Evolutionary conservation across 1,284 basidiomycete genomes (phyloP).

Genomic region (Ustilago crameri): DNA sequence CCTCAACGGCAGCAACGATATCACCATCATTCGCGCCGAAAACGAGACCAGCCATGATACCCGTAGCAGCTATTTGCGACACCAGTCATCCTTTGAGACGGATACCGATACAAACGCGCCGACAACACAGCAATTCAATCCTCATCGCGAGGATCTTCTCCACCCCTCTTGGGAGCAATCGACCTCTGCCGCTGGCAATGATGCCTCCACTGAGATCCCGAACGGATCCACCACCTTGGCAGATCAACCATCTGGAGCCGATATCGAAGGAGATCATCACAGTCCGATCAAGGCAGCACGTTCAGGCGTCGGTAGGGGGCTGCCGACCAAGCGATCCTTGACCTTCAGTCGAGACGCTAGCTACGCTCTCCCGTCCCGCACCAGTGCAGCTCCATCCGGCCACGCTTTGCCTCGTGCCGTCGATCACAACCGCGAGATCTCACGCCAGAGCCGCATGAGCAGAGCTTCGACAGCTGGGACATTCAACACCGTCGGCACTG

Average conservation of each 20-base stretch:
- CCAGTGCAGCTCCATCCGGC: conserved; percentile 2
- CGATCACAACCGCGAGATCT: conserved; percentile 43
- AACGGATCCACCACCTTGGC: conserved; percentile 6
- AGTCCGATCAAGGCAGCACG: conserved; percentile 7
- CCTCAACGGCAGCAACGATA: conserved; percentile 28
- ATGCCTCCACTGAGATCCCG: neutral
- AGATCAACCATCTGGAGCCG: neutral
- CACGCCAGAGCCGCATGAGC: conserved; percentile 54
- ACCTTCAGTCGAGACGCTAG: conserved; percentile 29
- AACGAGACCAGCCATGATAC: conserved; percentile 1
- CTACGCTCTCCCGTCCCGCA: conserved; percentile 1
- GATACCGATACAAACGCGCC: conserved; percentile 6
- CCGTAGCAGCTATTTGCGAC: conserved; percentile 1
- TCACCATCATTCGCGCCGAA: conserved; percentile 27
- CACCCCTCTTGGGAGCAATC: conserved; percentile 35
- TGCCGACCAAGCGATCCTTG: conserved; percentile 34
- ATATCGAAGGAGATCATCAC: neutral
- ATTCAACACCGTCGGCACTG: conserved; percentile 52
- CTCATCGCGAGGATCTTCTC: conserved; percentile 14
- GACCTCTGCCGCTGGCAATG: neutral
- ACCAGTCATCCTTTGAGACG: conserved; percentile 18
- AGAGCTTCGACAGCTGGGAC: conserved; percentile 51
- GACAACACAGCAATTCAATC: neutral
- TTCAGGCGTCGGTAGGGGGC: conserved; percentile 23
- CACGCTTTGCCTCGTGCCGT: conserved; percentile 16